These are phyloP conservation scores for Lactifluus subvellereus DNA, from an alignment of 768 basidiomycete genomes.

Conservation along the genomic window DNA sequence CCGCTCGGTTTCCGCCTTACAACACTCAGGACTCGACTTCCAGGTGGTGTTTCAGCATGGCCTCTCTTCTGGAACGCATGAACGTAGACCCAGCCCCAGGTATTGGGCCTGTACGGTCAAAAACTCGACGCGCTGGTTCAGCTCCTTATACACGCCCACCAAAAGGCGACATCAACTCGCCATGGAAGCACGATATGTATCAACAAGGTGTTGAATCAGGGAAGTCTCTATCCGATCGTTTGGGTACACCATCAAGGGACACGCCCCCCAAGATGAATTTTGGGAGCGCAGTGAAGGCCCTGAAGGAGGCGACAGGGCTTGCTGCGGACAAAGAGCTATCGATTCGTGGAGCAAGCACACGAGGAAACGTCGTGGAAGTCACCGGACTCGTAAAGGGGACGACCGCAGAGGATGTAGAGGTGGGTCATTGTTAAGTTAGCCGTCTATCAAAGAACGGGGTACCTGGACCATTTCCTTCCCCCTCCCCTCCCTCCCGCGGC, in stretches of 20 bases:
- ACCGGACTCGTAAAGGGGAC: constrained; percentile 25
- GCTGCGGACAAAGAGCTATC: constrained; percentile 16
- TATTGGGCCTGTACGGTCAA: constrained; percentile 23
- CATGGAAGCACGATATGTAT: constrained; percentile 24
- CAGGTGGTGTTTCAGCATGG: constrained; percentile 7
- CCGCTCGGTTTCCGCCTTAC: background rate
- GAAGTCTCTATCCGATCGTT: constrained; percentile 21
- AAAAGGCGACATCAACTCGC: constrained; percentile 23
- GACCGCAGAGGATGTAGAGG: constrained; percentile 25
- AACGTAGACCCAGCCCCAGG: constrained; percentile 14
- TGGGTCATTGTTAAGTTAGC: background rate
- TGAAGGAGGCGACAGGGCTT: constrained; percentile 21
- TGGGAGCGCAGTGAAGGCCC: constrained; percentile 20
- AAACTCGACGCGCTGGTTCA: constrained; percentile 17
- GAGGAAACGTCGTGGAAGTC: constrained; percentile 25
- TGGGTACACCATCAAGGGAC: constrained; percentile 8
- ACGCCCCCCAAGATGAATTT: constrained; percentile 24
- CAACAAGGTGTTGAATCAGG: constrained; percentile 7
- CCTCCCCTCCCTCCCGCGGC: background rate
- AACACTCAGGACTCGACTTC: background rate
- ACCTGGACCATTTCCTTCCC: background rate
- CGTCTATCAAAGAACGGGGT: background rate
- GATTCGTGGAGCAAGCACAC: constrained; percentile 24
- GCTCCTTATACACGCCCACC: constrained; percentile 23
- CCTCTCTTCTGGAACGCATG: constrained; percentile 26